Evolutionary conservation across 225 moss, liverwort and hornwort species (phyloP).

Genomic region (Anthoceros angustus): DNA sequence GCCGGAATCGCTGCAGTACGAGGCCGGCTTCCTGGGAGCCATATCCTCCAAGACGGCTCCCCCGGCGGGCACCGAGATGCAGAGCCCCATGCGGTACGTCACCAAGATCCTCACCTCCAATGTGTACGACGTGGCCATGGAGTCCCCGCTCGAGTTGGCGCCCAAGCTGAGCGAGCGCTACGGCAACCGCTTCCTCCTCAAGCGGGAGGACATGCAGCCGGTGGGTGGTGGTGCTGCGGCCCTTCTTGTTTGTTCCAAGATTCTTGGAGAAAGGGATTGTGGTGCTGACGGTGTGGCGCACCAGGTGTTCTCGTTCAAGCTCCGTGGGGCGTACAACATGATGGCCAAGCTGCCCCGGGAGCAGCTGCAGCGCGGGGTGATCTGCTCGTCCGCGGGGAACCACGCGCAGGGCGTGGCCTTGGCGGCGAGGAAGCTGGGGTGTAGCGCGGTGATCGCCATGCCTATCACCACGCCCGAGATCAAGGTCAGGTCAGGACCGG

Average conservation of each 20-base stretch:
- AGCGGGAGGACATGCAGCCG: constrained; percentile 93
- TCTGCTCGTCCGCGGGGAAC: constrained; percentile 90
- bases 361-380: constrained; percentile 53
- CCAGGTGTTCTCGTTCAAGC: constrained; percentile 83
- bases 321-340: constrained; percentile 95
- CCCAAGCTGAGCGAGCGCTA: constrained; percentile 63
- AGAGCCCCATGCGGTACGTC: constrained; percentile 54
- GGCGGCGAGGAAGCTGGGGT: constrained; percentile 49
- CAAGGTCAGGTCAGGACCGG: constrained; percentile 25
- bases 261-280: no score
- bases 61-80: constrained; percentile 15
- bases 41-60: constrained; percentile 39
- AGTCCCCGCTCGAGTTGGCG: constrained; percentile 62
- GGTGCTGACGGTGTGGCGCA: no score
- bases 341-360: constrained; percentile 62
- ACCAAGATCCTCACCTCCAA: constrained; percentile 72
- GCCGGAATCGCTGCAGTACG: constrained; percentile 54
- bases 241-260: no score
- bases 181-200: constrained; percentile 43
- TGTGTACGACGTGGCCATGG: constrained; percentile 88
- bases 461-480: constrained; percentile 89
- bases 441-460: constrained; percentile 79
- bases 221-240: no score
- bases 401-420: constrained; percentile 96
- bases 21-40: constrained; percentile 54